phyloP scores from a whole-genome alignment of 345 rosid genomes.

The Pugionium dolabratum region DNA sequence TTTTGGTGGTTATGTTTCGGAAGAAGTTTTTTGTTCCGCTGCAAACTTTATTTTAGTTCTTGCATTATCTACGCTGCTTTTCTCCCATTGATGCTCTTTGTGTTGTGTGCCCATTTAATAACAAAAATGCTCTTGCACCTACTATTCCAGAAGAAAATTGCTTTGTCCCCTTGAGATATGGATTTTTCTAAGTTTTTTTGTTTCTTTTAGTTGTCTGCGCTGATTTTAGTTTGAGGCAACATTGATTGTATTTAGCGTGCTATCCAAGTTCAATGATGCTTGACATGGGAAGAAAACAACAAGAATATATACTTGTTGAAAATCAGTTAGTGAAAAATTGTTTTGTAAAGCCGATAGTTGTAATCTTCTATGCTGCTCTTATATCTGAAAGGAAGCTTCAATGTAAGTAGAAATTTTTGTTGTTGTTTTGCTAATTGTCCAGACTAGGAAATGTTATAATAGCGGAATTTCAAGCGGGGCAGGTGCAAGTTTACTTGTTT shows the following conservation, averaged over 20 bases:
- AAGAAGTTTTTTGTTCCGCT: neutral
- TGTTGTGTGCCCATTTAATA: neutral
- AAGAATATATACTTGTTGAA: no score
- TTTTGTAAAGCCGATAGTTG: neutral
- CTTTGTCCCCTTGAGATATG: neutral
- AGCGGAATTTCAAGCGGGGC: no score
- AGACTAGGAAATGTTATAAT: constrained; percentile 11
- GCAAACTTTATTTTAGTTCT: neutral
- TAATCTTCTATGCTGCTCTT: neutral
- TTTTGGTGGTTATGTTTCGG: neutral
- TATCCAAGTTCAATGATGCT: neutral
- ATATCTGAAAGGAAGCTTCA: constrained; percentile 3
- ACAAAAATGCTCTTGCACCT: neutral
- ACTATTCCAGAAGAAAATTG: neutral
- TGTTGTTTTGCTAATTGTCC: constrained; percentile 1
- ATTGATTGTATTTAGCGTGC: constrained; percentile 14
- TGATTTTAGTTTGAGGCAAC: constrained; percentile 7
- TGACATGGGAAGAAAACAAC: no score
- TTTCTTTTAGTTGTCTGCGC: neutral
- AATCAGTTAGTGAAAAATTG: no score
- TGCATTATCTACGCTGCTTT: neutral
- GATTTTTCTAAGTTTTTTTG: neutral
- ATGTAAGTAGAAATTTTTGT: neutral
- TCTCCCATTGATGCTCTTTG: neutral
- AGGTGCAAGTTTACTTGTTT: no score